Evolutionary conservation across 106 monocot species (phyloP), one percentile per base, ranked within the genome.

Genomic region (Dendrobium nobile): DNA sequence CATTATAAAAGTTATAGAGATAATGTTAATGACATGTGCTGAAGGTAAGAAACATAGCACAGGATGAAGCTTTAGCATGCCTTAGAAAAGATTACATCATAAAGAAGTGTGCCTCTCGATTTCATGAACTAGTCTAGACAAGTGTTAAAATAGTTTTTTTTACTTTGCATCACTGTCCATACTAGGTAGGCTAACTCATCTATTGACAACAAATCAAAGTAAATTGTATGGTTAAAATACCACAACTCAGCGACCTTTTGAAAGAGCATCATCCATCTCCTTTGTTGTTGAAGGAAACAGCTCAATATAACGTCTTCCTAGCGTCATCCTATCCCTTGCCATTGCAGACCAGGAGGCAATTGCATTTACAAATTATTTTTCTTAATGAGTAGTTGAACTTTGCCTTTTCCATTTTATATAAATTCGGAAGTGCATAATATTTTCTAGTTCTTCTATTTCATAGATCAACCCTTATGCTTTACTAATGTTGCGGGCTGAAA

Each of bases 301-400:
- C 68, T 90, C 90, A 15, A 90, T 84, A 44, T 90, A 90, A 2
- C 90, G 82, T 48, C 83, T 85, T 40, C 90, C 90, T 16, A 90
- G 78, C 1, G 75, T 83, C 87, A 79, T 87, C 51, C 83, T 87
- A 55, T 90, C 90, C 77, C 65, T 90, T 18, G 28, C 48, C 90
- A 90, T 90, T 54, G 90, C 90, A 28, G 78, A 76, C 47, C 81
- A 85, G 20, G 90, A 85, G 41, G 81, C 87, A 42, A 85, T 83
- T 43, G 87, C 65, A 79, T 37, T 85, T 22, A 47, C 83, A 83
- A 90, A 90, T 42, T 90, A n/a, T n/a, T n/a, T n/a, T n/a, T n/a
- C n/a, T n/a, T n/a, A n/a, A n/a, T n/a, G n/a, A n/a, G n/a, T n/a
- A n/a, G n/a, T n/a, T n/a, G n/a, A n/a, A n/a, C n/a, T n/a, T n/a